Evolutionary conservation across 176 grass and related monocot genomes (phyloP), one percentile per base, ranked within the genome.

Genomic region (Hsuehochloa calcarea): DNA sequence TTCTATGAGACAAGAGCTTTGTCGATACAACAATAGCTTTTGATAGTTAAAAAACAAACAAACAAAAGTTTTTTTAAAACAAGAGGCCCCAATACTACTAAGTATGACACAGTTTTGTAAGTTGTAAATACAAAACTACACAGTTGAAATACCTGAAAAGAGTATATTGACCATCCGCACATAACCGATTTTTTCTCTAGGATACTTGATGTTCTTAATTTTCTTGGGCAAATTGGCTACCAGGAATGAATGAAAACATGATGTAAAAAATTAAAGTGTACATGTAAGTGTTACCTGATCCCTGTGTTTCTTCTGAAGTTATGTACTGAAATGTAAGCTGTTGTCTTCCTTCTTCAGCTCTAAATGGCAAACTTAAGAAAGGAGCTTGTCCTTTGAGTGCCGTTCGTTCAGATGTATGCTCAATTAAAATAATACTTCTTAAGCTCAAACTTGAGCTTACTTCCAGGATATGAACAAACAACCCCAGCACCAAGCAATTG

Each of bases 21-120:
- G 55, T 76, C 78, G 81, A 75, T 76, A 74, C 43, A 91, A 80
- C 67, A 91, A 69, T 74, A 84, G 85, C 75, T 87, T 91, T 76
- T 91, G 86, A 84, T 65, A 43, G 23, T 62, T 13, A 0, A 5
- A 27, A 62, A 62, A 34, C 31, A 34, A 34, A 29, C 29, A 29
- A 29, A 34, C 31, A 62, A 62, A 62, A 62, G 0, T 10, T 62
- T 65, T 64, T 64, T 43, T 62, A 31, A 12, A 71, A 83, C 81
- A 83, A 49, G 69, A 74, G 58, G 58, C 23, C 41, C 19, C 7
- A 14, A 34, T 70, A 62, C 41, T 74, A 84, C 54, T 8, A 46
- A 70, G 79, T 82, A 70, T 41, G 63, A 31, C 10, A 38, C 27
- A 31, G 26, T 75, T 75, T 75, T 75, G 61, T 74, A 74, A 65